Evolutionary conservation across 164 flowering plant genomes (phyloP).

Genomic region (Taxillus chinensis): DNA sequence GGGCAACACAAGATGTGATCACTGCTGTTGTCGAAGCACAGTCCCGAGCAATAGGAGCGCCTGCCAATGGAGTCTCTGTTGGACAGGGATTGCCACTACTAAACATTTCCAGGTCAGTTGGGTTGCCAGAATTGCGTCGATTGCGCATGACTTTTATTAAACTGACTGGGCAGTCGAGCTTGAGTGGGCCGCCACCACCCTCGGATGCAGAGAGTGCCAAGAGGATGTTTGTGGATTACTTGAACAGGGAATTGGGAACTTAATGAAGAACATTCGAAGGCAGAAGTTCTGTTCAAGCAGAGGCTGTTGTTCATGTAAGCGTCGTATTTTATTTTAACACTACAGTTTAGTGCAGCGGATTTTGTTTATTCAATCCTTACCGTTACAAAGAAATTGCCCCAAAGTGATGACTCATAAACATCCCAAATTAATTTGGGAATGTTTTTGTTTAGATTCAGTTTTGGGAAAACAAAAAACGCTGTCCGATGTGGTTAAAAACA

Average conservation of each 20-base stretch:
- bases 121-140: conserved; percentile 85
- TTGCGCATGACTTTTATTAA: conserved; percentile 77
- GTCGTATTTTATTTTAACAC: no score
- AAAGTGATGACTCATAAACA: no score
- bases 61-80: conserved; percentile 43
- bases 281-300: background rate
- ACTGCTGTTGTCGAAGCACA: conserved; percentile 80
- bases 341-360: no score
- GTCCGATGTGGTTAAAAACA: no score
- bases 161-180: conserved; percentile 81
- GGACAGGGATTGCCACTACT: conserved; percentile 54
- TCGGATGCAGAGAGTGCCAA: conserved; percentile 85
- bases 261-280: conserved; percentile 17
- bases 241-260: conserved; percentile 70
- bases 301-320: no score
- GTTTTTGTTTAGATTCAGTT: no score
- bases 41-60: conserved; percentile 63
- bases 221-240: conserved; percentile 90
- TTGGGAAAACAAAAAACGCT: no score
- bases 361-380: conserved; percentile 2
- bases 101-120: conserved; percentile 51
- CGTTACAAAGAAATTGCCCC: background rate
- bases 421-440: no score
- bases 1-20: conserved; percentile 85
- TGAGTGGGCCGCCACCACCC: conserved; percentile 97